Conservation (phyloP, 345 rosid species). For the Gossypium ekmanianum region DNA sequence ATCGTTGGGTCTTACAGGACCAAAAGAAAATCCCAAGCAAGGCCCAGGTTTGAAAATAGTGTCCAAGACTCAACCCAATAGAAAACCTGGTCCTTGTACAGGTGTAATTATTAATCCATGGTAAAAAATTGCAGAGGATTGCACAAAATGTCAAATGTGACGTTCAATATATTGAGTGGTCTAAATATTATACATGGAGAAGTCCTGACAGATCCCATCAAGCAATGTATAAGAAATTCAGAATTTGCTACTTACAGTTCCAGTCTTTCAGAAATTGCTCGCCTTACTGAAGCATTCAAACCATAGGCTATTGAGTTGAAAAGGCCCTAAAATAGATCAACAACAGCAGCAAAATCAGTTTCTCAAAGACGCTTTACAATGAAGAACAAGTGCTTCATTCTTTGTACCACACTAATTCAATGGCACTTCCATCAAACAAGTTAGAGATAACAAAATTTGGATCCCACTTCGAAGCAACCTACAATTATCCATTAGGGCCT, state of each 20-base stretch:
- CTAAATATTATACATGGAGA: neutral
- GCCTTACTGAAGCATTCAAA: conserved; percentile 81
- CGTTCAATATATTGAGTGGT: neutral
- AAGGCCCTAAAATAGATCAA: conserved; percentile 52
- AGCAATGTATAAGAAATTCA: neutral
- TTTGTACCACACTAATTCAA: neutral
- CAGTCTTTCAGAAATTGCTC: conserved; percentile 76
- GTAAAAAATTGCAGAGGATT: neutral
- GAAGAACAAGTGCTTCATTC: neutral
- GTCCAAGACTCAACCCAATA: neutral
- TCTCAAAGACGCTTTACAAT: neutral
- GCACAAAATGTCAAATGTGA: neutral
- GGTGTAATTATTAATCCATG: neutral
- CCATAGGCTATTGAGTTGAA: conserved; percentile 97
- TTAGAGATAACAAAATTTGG: neutral
- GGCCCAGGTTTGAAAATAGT: neutral
- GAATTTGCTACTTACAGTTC: conserved; percentile 60
- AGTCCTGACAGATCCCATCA: neutral
- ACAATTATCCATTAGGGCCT: neutral
- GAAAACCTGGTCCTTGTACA: neutral
- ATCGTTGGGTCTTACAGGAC: neutral
- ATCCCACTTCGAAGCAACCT: neutral
- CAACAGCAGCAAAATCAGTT: neutral
- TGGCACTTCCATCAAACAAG: neutral
- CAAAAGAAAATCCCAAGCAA: neutral